Base-by-base conservation (phyloP, 345 rosid genomes). In the Gossypium mustelinum region DNA sequence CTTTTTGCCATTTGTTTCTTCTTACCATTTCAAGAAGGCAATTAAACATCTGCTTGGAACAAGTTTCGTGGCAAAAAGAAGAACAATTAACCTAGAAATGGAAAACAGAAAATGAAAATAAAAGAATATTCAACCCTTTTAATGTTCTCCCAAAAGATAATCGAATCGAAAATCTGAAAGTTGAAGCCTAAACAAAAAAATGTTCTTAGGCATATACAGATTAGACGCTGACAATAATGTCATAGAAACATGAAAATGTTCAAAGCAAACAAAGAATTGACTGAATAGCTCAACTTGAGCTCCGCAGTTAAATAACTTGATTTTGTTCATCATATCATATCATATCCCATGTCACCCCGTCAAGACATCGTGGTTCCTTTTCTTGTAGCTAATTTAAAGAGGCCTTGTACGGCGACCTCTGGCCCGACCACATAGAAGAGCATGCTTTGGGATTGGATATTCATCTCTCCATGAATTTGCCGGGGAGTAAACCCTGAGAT, bases 381-480 rank as follows among this genome's bases (percentile, higher is more conserved):
- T 24, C 4, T 11, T 44, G 29, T 12, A 20, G 22, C 48, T 20
- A 71, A 44, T 55, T 79, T 80, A 84, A 48, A 81, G 18, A 17
- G 93, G 93, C 78, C 98, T 85, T 6, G 98, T 89, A 76, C 79
- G 94, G 51, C 87, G 97, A 9, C 95, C 98, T 73, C 86, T 80
- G 13, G 96, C 94, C 62, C 86, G 84, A 4, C 98, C 98, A 14
- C 98, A 91, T 54, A 93, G 89, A 75, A 85, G 91, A 74, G 99
- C 98, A 39, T 91, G 90, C 88, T 77, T 90, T 0, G 99, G 99
- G 67, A 94, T 92, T 0, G 92, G 93, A 45, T 75, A 84, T 72
- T 95, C 96, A 18, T 95, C 98, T 72, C 98, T 81, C 76, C 81
- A 86, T 51, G 99, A 95, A 63, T 78, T 84, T 18, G 96, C 84